Evolutionary conservation across 306 rosid species (phyloP), one percentile per base, ranked within the genome.

Genomic region (Trichosanthes cucumerina): DNA sequence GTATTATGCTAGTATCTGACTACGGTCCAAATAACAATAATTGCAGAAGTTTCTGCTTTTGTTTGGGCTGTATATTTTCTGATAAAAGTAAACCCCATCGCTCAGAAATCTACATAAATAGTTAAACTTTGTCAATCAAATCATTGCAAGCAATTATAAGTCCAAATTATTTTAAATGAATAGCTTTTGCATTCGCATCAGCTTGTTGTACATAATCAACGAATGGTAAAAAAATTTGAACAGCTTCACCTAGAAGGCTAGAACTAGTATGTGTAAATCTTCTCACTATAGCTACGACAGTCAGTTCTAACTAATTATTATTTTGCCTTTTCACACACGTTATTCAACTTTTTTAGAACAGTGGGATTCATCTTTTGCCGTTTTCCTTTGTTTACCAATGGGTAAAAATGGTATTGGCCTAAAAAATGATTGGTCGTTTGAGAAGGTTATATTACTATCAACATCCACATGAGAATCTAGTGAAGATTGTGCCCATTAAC

Each of bases 1-100:
- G 58, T 23, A 71, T 58, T 73, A 73, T 49, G 21, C n/a, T 24
- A 47, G 39, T 72, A 47, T 72, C 77, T 28, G 24, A 47, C 39
- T 72, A 18, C 8, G 44, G 43, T 50, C 78, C 78, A 73, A 73
- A 47, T 50, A 73, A 31, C 78, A 73, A 73, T 73, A 73, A 73
- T 73, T 50, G 23, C 14, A 23, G 31, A 73, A 49, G 44, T 53
- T 73, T 73, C 31, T 73, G 8, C 26, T 73, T 47, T 73, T 44
- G 43, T 15, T 50, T 73, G 78, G 78, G 62, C 62, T 18, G 59
- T 73, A 7, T 50, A 31, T 31, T 49, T 73, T 73, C 78, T 18
- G 62, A 15, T 44, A 31, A 49, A 44, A 26, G 19, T 28, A 23
- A 47, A 72, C 19, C 41, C 43, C 15, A 46, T 47, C 23, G 23